Conservation (phyloP, 768 basidiomycete genomes). For the Lactarius trivialis region DNA sequence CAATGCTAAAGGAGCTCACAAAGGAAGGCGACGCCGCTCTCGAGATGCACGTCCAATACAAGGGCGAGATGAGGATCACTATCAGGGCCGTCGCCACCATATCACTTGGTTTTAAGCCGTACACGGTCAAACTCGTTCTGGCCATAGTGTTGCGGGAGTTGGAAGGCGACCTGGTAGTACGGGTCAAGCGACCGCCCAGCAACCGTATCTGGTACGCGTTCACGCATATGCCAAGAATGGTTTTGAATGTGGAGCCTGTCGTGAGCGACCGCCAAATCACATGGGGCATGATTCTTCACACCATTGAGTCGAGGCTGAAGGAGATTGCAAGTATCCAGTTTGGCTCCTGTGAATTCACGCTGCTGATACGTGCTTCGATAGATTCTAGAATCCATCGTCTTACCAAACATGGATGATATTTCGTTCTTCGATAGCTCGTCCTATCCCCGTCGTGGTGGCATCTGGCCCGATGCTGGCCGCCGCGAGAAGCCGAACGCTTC, state of each 20-base stretch:
- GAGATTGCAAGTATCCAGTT: constrained; percentile 58
- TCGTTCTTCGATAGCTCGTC: constrained; percentile 80
- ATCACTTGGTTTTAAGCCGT: constrained; percentile 83
- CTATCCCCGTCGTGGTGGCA: constrained; percentile 72
- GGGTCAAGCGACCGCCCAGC: constrained; percentile 90
- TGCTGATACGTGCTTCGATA: constrained; percentile 30
- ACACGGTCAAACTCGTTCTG: constrained; percentile 82
- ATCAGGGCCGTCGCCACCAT: constrained; percentile 87
- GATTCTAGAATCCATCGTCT: constrained; percentile 90
- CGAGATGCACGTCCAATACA: constrained; percentile 78
- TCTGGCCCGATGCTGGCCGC: constrained; percentile 75
- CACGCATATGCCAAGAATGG: constrained; percentile 82
- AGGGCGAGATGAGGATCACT: constrained; percentile 85
- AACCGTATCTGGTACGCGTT: constrained; percentile 97
- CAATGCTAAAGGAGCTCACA: constrained; percentile 96
- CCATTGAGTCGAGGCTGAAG: constrained; percentile 82
- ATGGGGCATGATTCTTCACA: constrained; percentile 85
- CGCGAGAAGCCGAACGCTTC: constrained; percentile 28
- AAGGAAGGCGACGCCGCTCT: constrained; percentile 88
- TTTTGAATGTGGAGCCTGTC: constrained; percentile 85
- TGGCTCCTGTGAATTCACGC: constrained; percentile 1
- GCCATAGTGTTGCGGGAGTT: constrained; percentile 84
- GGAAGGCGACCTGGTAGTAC: constrained; percentile 85
- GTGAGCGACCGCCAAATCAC: constrained; percentile 93
- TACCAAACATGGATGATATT: constrained; percentile 98